A percentile compares a stretch with the other conserved stretches of the same genome.
Conservation (phyloP, 2,329 filamentous ascomycete species). For the Sphaceloma murrayae region DNA sequence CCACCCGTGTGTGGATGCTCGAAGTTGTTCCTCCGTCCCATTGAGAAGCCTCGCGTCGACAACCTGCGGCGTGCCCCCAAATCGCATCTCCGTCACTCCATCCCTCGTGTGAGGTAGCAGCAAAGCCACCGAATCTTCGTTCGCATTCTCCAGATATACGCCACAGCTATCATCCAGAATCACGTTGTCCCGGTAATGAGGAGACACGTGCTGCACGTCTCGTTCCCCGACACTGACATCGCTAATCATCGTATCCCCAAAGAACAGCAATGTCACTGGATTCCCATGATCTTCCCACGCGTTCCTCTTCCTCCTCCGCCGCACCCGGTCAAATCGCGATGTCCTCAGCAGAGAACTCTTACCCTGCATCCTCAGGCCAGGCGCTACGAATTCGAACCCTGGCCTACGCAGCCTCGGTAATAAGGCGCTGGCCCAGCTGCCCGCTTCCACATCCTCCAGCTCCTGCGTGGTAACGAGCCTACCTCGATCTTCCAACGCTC, state of each 20-base stretch:
- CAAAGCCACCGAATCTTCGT: slow-evolving; percentile 3
- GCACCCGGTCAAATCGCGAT: neutral
- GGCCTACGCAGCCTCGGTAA: slow-evolving; percentile 7
- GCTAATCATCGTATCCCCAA: neutral
- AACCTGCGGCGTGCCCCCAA: neutral
- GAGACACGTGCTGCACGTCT: neutral
- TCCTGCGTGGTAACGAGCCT: neutral
- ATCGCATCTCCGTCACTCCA: neutral
- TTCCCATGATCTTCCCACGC: slow-evolving; percentile 1
- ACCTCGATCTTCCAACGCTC: neutral
- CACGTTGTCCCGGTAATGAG: neutral
- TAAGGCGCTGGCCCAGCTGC: slow-evolving; percentile 2
- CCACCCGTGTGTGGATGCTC: neutral
- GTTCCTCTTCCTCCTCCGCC: neutral
- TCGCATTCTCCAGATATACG: slow-evolving; percentile 8
- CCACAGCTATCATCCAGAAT: slow-evolving; percentile 15
- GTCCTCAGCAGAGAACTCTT: neutral
- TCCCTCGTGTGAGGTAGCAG: neutral
- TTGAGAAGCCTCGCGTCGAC: neutral
- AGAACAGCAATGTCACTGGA: slow-evolving; percentile 8
- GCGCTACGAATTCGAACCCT: slow-evolving; percentile 8
- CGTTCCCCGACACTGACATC: slow-evolving; percentile 3
- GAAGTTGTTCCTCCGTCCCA: neutral
- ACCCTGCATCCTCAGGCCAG: slow-evolving; percentile 2
- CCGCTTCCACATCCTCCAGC: neutral